Evolutionary conservation across 495 filamentous ascomycete species (phyloP).

Genomic region (Penicillium flavigenum): DNA sequence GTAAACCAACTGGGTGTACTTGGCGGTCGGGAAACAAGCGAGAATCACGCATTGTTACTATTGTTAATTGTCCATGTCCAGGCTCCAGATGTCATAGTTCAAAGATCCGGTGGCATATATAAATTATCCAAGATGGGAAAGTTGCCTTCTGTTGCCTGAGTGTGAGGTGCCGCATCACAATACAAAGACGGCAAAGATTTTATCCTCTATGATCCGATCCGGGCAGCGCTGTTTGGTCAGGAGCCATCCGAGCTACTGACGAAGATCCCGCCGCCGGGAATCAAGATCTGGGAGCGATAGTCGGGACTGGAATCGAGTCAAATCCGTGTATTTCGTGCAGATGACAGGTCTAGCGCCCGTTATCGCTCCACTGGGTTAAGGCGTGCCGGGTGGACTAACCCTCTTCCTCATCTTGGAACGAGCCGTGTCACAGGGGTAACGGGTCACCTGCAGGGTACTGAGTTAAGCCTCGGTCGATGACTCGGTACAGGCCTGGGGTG

Average conservation of each 20-base stretch:
- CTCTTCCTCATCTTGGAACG: background rate
- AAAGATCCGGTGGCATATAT: background rate
- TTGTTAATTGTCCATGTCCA: background rate
- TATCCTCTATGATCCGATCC: background rate
- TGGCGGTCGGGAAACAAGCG: background rate
- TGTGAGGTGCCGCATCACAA: background rate
- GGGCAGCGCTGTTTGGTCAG: background rate
- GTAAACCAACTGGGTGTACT: background rate
- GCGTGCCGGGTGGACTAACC: slow-evolving; percentile 18
- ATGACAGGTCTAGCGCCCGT: slow-evolving; percentile 9
- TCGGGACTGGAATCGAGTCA: slow-evolving; percentile 17
- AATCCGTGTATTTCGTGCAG: slow-evolving; percentile 12
- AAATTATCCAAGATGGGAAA: background rate
- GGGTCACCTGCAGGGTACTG: slow-evolving; percentile 10
- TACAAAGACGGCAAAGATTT: slow-evolving; percentile 1
- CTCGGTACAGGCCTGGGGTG: background rate
- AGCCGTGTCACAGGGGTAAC: slow-evolving; percentile 8
- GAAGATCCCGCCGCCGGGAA: slow-evolving; percentile 17
- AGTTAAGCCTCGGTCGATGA: background rate
- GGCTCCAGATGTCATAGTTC: background rate
- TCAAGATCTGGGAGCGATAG: slow-evolving; percentile 13
- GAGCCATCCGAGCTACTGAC: slow-evolving; percentile 1
- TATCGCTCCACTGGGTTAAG: slow-evolving; percentile 10
- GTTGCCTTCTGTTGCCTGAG: background rate
- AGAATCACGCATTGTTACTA: background rate